Base-by-base conservation (phyloP, 2,329 filamentous ascomycete species). In the Phialophora expanda region DNA sequence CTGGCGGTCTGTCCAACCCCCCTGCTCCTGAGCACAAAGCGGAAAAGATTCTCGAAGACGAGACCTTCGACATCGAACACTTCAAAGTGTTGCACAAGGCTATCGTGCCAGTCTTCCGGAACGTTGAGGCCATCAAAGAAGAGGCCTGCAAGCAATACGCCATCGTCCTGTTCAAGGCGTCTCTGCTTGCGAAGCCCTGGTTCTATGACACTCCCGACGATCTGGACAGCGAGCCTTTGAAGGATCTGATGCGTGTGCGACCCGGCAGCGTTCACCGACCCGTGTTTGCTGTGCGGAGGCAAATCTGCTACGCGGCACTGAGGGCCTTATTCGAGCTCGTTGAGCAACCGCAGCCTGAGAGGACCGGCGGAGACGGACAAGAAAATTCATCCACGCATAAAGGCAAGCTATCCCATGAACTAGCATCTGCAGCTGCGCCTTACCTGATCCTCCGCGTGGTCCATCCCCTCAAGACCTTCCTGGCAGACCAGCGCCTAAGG, bases 401-500 rank as follows among this genome's bases (percentile, higher is more conserved):
- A 44, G 38, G 38, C 20, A 12, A 50, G 17, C 48, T 12, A 14
- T 34, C 81, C 83, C 65, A 77, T 24, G 57, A 53, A 12, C 86
- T 98, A 17, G 90, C 94, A 0, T 85, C 88, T 74, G 90, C 90
- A 3, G 87, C 89, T 0, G 89, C 91, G 0, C 92, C 92, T 0
- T 94, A 92, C 73, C 83, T 98, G 2, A 89, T 98, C 53, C 81
- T 97, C 1, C 88, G 95, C 2, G 88, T 90, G 12, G 92, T 91
- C 0, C 82, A 97, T 17, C 89, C 91, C 0, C 79, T 98, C n/a
- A 89, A 92, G 63, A 84, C 89, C 0, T 98, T 96, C 75, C 89
- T 96, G 54, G 91, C 93, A 3, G 95, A 99, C 76, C 94, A 97
- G 75, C 93, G 94, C 0, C 82, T 99, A 22, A 85, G 95, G 14